Evolutionary conservation across 2,329 filamentous ascomycete genomes (phyloP).

Genomic region (Metarhizium rileyi): DNA sequence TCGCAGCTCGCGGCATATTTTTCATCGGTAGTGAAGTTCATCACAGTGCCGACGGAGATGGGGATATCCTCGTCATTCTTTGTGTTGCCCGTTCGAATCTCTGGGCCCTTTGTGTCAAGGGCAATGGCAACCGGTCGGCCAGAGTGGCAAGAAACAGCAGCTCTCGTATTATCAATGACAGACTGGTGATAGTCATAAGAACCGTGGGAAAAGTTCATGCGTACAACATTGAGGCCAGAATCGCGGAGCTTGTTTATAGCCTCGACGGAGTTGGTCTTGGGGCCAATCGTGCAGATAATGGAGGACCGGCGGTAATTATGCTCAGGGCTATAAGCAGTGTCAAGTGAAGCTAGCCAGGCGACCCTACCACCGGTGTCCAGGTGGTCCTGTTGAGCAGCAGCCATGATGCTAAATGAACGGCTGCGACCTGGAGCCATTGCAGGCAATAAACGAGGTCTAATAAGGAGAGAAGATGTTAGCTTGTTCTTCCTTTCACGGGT

Average conservation of each 20-base stretch:
- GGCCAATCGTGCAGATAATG: constrained; percentile 98
- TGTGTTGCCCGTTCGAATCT: constrained; percentile 54
- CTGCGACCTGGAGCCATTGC: constrained; percentile 25
- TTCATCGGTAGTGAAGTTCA: constrained; percentile 97
- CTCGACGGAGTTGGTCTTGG: constrained; percentile 97
- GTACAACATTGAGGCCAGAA: constrained; percentile 92
- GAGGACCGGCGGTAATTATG: constrained; percentile 93
- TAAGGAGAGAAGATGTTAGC: constrained; percentile 1
- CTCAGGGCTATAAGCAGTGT: constrained; percentile 79
- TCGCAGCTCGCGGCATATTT: constrained; percentile 77
- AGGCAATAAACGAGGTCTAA: constrained; percentile 6
- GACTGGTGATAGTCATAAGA: constrained; percentile 93
- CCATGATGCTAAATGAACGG: constrained; percentile 35
- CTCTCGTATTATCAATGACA: constrained; percentile 90
- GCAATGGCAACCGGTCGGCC: constrained; percentile 94
- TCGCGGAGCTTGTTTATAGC: constrained; percentile 90
- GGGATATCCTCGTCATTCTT: constrained; percentile 85
- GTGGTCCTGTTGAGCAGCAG: constrained; percentile 70
- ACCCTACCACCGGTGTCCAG: constrained; percentile 66
- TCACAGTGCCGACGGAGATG: constrained; percentile 69
- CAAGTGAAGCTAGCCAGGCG: constrained; percentile 59
- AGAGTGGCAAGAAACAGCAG: constrained; percentile 65
- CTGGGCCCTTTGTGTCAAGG: constrained; percentile 61
- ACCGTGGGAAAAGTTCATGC: constrained; percentile 93
- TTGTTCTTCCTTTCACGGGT: too few relatives aligned